Percentiles rank a stretch among this genome's conserved stretches.
These are phyloP conservation scores for Thozetella sp. DNA, from an alignment of 495 filamentous ascomycete species.

Conservation along the genomic window DNA sequence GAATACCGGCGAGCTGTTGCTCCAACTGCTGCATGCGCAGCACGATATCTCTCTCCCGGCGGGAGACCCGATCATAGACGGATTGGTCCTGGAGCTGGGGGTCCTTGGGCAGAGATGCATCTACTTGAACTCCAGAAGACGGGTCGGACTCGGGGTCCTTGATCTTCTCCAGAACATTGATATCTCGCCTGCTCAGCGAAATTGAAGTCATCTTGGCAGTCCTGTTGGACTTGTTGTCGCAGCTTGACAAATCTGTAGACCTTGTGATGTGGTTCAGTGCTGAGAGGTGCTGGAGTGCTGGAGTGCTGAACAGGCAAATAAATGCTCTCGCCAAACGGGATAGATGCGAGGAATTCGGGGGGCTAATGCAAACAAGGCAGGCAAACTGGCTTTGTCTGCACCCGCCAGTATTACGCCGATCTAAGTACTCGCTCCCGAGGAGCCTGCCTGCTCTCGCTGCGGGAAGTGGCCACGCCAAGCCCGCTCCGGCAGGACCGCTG, in stretches of 20 bases:
- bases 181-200: constrained; percentile 68
- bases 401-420: no score
- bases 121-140: constrained; percentile 49
- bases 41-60: constrained; percentile 49
- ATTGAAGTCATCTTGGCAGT: constrained; percentile 43
- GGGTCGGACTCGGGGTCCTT: constrained; percentile 78
- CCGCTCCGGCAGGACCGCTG: no score
- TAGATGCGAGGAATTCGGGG: no score
- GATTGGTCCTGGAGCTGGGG: constrained; percentile 49
- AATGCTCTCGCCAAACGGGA: no score
- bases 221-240: not conserved
- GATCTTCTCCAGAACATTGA: constrained; percentile 73
- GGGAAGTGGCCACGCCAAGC: no score
- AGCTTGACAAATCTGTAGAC: constrained; percentile 1
- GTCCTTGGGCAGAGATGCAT: constrained; percentile 60
- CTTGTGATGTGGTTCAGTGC: no score
- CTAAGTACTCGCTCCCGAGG: no score
- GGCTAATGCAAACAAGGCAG: no score
- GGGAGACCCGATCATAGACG: constrained; percentile 35
- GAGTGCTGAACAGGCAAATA: no score
- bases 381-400: no score
- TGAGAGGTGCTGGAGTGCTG: no score
- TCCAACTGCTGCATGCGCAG: constrained; percentile 49
- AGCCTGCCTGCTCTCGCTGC: no score
- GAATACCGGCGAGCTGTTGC: constrained; percentile 38